Conservation (phyloP, 352 stramenopile genomes). For the Poterioochromonas sp. region DNA sequence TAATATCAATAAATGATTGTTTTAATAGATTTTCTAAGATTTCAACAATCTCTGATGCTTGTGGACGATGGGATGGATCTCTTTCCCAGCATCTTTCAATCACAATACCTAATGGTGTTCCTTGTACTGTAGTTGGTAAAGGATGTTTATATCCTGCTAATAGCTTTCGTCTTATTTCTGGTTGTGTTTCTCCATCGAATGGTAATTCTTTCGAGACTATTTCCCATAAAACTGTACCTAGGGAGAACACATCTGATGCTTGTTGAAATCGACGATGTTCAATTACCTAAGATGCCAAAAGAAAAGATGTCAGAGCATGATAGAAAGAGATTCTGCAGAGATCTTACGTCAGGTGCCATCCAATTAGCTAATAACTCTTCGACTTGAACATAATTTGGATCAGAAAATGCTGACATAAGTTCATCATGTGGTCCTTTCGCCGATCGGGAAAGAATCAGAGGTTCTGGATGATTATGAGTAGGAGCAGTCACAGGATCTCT, state of each 20-base stretch:
- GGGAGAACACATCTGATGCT: conserved; percentile 8
- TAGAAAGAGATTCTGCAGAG: background rate
- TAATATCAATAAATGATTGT: background rate
- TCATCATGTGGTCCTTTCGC: too few relatives aligned
- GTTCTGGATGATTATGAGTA: too few relatives aligned
- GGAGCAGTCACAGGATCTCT: too few relatives aligned
- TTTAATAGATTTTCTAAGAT: background rate
- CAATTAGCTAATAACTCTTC: conserved; percentile 21
- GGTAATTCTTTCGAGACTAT: background rate
- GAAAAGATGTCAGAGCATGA: background rate
- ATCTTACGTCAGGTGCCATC: conserved; percentile 18
- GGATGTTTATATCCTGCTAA: background rate
- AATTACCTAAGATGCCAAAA: background rate
- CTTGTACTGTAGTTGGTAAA: background rate
- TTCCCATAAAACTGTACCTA: conserved; percentile 18
- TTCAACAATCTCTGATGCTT: background rate
- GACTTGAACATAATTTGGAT: too few relatives aligned
- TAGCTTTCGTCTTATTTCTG: background rate
- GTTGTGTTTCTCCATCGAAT: conserved; percentile 6
- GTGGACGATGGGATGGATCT: background rate
- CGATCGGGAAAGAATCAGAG: too few relatives aligned
- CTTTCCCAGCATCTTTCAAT: background rate
- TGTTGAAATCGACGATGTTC: background rate
- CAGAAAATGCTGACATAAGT: too few relatives aligned
- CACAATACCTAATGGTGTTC: background rate